These are phyloP conservation scores for Solanum rostratum DNA, from an alignment of 257 asterid genomes.

Conservation along the genomic window DNA sequence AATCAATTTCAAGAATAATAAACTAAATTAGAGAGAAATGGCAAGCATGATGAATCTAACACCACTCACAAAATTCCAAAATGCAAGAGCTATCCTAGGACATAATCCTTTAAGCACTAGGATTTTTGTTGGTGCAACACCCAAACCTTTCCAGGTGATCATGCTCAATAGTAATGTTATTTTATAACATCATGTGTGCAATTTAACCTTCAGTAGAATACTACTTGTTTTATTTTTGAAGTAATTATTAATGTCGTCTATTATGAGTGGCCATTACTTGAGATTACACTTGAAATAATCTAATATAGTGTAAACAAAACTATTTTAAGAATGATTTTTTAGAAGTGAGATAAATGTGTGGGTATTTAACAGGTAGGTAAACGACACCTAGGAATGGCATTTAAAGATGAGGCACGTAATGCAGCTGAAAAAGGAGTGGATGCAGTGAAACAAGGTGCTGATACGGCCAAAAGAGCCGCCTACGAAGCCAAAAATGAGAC, in stretches of 20 bases:
- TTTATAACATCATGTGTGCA: background rate
- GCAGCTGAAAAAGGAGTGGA: constrained; percentile 35
- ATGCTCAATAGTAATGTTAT: background rate
- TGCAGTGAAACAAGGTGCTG: constrained; percentile 40
- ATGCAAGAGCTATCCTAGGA: constrained; percentile 9
- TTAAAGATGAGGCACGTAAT: constrained; percentile 21
- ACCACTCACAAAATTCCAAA: constrained; percentile 28
- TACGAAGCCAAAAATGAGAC: constrained; percentile 39
- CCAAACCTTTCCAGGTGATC: constrained; percentile 28
- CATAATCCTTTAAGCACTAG: constrained; percentile 11
- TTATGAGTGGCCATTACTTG: background rate
- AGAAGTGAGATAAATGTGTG: background rate
- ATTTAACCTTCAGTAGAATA: no score
- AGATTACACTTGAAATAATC: background rate
- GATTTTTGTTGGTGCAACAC: constrained; percentile 8
- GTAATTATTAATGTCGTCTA: no score
- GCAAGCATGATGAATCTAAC: constrained; percentile 38
- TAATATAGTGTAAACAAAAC: background rate
- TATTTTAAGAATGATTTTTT: background rate
- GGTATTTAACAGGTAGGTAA: constrained; percentile 1
- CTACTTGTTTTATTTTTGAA: no score
- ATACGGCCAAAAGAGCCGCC: constrained; percentile 40
- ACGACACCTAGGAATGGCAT: constrained; percentile 22
- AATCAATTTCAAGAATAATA: background rate
- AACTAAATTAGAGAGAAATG: background rate